These are phyloP conservation scores for Cucurbitaria berberidis DNA, from an alignment of 2,329 filamentous ascomycete genomes.

Conservation along the genomic window DNA sequence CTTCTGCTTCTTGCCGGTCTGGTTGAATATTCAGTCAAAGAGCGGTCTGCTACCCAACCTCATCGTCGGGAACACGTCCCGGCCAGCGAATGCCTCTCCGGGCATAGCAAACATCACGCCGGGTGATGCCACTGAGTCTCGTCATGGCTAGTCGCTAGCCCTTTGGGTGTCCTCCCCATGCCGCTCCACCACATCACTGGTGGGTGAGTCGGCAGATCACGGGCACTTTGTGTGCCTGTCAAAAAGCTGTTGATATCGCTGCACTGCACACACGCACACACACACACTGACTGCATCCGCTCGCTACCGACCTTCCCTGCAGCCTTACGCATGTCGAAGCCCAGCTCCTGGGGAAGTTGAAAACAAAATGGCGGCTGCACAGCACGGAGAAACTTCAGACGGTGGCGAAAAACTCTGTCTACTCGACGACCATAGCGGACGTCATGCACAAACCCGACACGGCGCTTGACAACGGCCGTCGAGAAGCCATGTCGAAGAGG, in stretches of 20 bases:
- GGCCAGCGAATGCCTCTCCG: conserved; percentile 17
- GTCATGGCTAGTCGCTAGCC: conserved; percentile 26
- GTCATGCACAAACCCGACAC: not conserved
- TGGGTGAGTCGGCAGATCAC: conserved; percentile 9
- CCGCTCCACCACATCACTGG: conserved; percentile 12
- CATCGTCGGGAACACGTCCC: conserved; percentile 13
- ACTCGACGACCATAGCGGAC: not conserved
- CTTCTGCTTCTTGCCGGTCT: conserved; percentile 12
- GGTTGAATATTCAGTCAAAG: conserved; percentile 9
- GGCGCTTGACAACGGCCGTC: not conserved
- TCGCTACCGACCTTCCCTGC: conserved; percentile 14
- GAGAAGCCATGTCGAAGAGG: too few species aligned
- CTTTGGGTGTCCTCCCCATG: conserved; percentile 16
- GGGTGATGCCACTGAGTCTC: conserved; percentile 31
- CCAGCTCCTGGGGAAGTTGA: not conserved
- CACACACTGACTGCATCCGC: too few species aligned
- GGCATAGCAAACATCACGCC: conserved; percentile 30
- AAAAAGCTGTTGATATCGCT: conserved; percentile 22
- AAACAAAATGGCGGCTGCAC: not conserved
- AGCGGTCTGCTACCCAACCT: conserved; percentile 28
- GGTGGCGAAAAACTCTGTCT: conserved; percentile 14
- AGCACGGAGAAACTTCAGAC: not conserved
- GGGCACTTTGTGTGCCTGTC: not conserved
- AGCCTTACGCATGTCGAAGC: conserved; percentile 15
- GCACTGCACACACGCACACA: too few species aligned